Evolutionary conservation across 1,139 yeast genomes (phyloP).

Genomic region (Scheffersomyces stambukii): DNA sequence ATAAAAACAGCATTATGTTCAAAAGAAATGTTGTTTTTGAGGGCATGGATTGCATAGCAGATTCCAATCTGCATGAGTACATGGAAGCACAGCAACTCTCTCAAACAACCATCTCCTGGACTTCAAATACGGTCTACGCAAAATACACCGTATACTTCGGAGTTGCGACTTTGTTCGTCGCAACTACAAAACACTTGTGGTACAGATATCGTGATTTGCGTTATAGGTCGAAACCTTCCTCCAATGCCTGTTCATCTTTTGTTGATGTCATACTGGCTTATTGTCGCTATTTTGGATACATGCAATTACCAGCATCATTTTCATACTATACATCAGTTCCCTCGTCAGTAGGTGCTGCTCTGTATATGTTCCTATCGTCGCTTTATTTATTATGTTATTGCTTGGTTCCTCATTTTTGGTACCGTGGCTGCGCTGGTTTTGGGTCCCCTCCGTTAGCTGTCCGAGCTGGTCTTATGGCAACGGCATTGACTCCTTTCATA

Average conservation of each 20-base stretch:
- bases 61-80: slow-evolving; percentile 25
- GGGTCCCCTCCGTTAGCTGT: slow-evolving; percentile 66
- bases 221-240: slow-evolving; percentile 14
- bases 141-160: slow-evolving; percentile 45
- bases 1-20: too few relatives aligned
- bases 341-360: slow-evolving; percentile 43
- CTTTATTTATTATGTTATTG: slow-evolving; percentile 45
- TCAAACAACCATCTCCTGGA: slow-evolving; percentile 40
- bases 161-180: slow-evolving; percentile 31
- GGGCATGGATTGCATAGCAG: slow-evolving; percentile 47
- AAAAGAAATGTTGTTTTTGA: slow-evolving; percentile 20
- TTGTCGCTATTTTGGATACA: slow-evolving; percentile 46
- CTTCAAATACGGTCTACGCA: slow-evolving; percentile 36
- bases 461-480: slow-evolving; percentile 50
- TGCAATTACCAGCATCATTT: slow-evolving; percentile 35
- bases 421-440: slow-evolving; percentile 52
- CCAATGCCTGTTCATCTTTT: slow-evolving; percentile 13
- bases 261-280: slow-evolving; percentile 34
- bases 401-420: slow-evolving; percentile 51
- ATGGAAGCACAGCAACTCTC: slow-evolving; percentile 21
- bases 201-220: slow-evolving; percentile 32
- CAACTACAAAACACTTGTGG: slow-evolving; percentile 35
- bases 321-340: slow-evolving; percentile 47
- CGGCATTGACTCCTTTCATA: slow-evolving; percentile 51
- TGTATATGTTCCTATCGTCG: slow-evolving; percentile 36